A percentile compares a stretch with the other conserved stretches of the same genome.
These are phyloP conservation scores for Closterium sp. DNA, from an alignment of 139 green algal genomes.

Conservation along the genomic window DNA sequence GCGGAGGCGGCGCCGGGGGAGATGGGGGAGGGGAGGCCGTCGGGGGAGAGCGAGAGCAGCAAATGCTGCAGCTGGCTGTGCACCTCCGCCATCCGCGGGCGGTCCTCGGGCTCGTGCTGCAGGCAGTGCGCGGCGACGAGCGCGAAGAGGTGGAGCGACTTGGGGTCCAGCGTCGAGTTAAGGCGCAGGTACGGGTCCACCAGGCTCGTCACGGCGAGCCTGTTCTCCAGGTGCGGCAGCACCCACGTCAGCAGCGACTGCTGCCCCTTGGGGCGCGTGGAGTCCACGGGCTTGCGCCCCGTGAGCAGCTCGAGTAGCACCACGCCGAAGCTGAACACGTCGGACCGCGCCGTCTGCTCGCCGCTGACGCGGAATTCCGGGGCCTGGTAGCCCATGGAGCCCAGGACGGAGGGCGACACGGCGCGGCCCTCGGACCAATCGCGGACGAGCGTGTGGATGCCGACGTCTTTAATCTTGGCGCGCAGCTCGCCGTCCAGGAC, in stretches of 20 bases:
- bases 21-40: not conserved
- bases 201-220: not conserved
- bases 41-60: not conserved
- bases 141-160: constrained; percentile 14
- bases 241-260: constrained; percentile 47
- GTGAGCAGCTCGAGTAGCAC: constrained; percentile 42
- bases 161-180: constrained; percentile 15
- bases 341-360: not conserved
- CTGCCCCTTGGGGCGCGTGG: constrained; percentile 26
- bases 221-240: constrained; percentile 35
- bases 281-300: constrained; percentile 38
- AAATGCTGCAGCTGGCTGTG: not conserved
- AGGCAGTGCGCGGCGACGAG: constrained; percentile 26
- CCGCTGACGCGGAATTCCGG: constrained; percentile 10
- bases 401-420: constrained; percentile 3
- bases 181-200: constrained; percentile 45
- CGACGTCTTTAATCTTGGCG: constrained; percentile 20
- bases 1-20: not conserved
- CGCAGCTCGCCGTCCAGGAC: constrained; percentile 64
- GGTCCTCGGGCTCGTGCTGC: constrained; percentile 6
- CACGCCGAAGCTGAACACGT: constrained; percentile 48
- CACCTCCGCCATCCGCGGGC: not conserved
- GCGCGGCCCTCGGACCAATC: not conserved
- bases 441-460: constrained; percentile 7
- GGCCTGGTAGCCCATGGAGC: constrained; percentile 6